These are phyloP conservation scores for Torrubiellomyces zombiae DNA, from an alignment of 2,329 filamentous ascomycete species.

Conservation along the genomic window DNA sequence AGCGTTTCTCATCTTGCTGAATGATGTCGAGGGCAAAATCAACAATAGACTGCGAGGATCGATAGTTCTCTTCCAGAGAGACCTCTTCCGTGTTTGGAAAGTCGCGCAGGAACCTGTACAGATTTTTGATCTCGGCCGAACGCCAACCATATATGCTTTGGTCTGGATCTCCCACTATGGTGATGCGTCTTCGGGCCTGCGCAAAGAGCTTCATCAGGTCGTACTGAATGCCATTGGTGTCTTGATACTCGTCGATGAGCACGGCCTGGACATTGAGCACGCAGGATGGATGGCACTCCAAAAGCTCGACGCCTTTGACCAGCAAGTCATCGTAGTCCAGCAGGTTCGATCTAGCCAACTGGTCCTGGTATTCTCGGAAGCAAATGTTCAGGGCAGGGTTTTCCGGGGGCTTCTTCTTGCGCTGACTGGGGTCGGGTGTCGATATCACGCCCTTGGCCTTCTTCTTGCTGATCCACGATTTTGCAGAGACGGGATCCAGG, in stretches of 20 bases:
- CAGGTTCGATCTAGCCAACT: conserved; percentile 59
- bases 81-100: conserved; percentile 69
- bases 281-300: conserved; percentile 57
- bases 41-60: conserved; percentile 75
- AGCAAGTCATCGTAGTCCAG: conserved; percentile 92
- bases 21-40: conserved; percentile 70
- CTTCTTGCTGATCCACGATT: conserved; percentile 56
- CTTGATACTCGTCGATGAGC: conserved; percentile 93
- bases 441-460: conserved; percentile 43
- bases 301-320: conserved; percentile 63
- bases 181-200: conserved; percentile 56
- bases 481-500: conserved; percentile 55
- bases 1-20: conserved; percentile 69
- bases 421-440: conserved; percentile 22
- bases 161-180: conserved; percentile 89
- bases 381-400: conserved; percentile 47
- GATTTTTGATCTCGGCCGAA: conserved; percentile 79
- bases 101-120: conserved; percentile 58
- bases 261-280: conserved; percentile 83
- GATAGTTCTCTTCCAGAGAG: conserved; percentile 84
- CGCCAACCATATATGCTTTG: conserved; percentile 97
- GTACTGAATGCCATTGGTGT: conserved; percentile 90
- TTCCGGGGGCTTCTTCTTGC: conserved; percentile 18
- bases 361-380: conserved; percentile 62
- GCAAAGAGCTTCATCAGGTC: conserved; percentile 85